phyloP scores from a whole-genome alignment of 495 filamentous ascomycete genomes.

The Trichoderma erinaceum region DNA sequence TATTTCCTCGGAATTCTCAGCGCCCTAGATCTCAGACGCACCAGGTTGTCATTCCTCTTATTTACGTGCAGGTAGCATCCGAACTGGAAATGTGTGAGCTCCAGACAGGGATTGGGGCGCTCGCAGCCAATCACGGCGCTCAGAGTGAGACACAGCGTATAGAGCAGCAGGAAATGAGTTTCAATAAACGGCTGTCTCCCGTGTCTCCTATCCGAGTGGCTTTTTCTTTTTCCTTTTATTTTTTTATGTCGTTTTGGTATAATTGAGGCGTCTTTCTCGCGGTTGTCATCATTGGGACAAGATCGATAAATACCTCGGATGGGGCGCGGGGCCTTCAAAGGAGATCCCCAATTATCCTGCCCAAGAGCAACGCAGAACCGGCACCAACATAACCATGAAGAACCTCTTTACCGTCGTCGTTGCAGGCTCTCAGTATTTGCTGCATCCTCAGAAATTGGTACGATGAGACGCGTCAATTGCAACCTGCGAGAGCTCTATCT shows the following conservation, averaged over 20 bases:
- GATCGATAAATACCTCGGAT: neutral
- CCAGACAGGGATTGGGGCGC: neutral
- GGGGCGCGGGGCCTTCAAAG: neutral
- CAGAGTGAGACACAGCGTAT: neutral
- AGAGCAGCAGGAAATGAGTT: neutral
- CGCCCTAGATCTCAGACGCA: too few relatives aligned
- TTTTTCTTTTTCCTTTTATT: neutral
- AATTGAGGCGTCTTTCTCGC: neutral
- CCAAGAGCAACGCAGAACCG: neutral
- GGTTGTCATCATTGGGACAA: neutral
- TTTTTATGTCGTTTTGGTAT: neutral
- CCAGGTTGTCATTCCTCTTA: too few relatives aligned
- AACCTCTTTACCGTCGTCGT: constrained; percentile 13
- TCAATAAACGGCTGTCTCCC: neutral
- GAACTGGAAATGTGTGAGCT: neutral
- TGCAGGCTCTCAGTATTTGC: constrained; percentile 15
- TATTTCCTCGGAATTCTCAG: too few relatives aligned
- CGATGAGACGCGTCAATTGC: neutral
- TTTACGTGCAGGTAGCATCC: too few relatives aligned
- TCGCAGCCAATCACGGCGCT: neutral
- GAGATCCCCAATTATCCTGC: neutral
- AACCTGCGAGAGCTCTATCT: neutral
- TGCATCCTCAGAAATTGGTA: constrained; percentile 17
- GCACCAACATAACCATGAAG: neutral
- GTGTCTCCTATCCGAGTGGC: neutral